These are phyloP conservation scores for Pleurozium schreberi DNA, from an alignment of 225 moss, liverwort and hornwort genomes.

Conservation along the genomic window DNA sequence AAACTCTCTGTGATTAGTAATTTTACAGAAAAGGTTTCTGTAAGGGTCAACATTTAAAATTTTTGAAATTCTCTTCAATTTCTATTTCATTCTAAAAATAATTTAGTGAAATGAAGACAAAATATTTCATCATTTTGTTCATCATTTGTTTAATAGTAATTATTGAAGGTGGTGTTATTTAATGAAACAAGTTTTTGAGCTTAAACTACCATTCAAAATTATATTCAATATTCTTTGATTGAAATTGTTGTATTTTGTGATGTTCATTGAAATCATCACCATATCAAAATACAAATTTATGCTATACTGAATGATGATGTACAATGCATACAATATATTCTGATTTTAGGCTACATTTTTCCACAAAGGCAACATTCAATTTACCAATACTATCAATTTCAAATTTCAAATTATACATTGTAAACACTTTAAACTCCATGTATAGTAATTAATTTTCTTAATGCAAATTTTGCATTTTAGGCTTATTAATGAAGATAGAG, in stretches of 20 bases:
- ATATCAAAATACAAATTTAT: background rate
- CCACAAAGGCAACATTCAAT: background rate
- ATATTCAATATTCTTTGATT: background rate
- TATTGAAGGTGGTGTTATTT: too few species aligned
- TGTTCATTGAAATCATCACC: too few species aligned
- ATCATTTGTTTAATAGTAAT: too few species aligned
- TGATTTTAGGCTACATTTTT: background rate
- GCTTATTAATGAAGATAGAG: background rate
- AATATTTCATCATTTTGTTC: too few species aligned
- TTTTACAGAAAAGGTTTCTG: background rate
- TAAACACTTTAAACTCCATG: rapidly evolving
- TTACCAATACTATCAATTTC: background rate
- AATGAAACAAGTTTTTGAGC: background rate
- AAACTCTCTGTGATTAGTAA: background rate
- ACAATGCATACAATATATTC: background rate
- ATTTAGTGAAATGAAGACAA: too few species aligned
- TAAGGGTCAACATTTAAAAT: background rate
- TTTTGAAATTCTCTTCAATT: background rate
- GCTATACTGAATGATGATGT: background rate
- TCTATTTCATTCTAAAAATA: background rate
- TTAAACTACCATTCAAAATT: background rate
- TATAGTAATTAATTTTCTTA: rapidly evolving
- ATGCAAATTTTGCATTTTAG: background rate
- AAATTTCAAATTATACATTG: background rate
- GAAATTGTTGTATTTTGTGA: too few species aligned